These are phyloP conservation scores for Rhynchospora breviuscula DNA, from an alignment of 176 grass and related monocot species.

Conservation along the genomic window DNA sequence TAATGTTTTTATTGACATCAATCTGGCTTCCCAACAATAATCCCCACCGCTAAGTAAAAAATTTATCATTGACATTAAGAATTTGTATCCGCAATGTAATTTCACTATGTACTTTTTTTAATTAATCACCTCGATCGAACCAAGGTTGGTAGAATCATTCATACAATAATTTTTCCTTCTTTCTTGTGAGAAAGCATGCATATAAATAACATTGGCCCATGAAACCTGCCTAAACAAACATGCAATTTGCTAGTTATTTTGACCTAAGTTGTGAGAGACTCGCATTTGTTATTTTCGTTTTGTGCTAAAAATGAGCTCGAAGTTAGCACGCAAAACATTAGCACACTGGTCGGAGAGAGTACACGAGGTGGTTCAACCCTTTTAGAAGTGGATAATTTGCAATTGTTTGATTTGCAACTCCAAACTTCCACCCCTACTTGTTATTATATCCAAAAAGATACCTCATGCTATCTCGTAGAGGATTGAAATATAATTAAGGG, in stretches of 20 bases:
- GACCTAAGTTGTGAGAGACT: neutral
- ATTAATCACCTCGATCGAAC: neutral
- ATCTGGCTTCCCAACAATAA: too few relatives aligned
- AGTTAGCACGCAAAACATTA: constrained; percentile 15
- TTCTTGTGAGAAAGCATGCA: neutral
- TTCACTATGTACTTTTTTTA: neutral
- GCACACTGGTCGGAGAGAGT: constrained; percentile 16
- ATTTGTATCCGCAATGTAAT: neutral
- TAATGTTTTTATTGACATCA: too few relatives aligned
- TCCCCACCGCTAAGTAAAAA: neutral
- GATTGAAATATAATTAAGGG: neutral
- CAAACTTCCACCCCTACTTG: neutral
- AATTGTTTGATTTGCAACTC: neutral
- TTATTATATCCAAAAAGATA: neutral
- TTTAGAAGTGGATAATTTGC: neutral
- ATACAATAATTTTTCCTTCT: neutral
- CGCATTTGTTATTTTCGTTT: neutral
- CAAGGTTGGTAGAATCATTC: neutral
- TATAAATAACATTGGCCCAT: constrained; percentile 13
- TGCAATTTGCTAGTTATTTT: constrained; percentile 10
- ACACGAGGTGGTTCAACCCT: neutral
- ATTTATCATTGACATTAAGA: neutral
- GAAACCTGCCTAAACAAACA: constrained; percentile 15
- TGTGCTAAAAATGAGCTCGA: neutral
- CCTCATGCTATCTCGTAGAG: too few relatives aligned